Evolutionary conservation across 83 land plant genomes (phyloP).

Genomic region (Larix sibirica): DNA sequence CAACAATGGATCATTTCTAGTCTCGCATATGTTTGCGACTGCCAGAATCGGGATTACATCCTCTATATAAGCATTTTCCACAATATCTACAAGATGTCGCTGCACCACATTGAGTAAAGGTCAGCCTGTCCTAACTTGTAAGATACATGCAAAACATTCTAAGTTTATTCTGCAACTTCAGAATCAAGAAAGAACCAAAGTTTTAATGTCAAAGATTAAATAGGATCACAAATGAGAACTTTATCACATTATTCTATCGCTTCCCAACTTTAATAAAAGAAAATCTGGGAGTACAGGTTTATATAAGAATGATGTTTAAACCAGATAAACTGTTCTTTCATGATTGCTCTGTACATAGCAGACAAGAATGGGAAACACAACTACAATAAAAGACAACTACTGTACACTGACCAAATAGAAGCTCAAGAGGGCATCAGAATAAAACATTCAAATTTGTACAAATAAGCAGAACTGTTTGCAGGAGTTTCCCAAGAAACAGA

Average conservation of each 20-base stretch:
- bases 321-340: not conserved
- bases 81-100: constrained; percentile 57
- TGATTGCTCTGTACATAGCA: not conserved
- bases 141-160: not conserved
- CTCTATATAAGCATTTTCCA: constrained; percentile 62
- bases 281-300: not conserved
- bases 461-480: not conserved
- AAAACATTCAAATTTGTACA: not conserved
- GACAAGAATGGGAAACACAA: constrained; percentile 2
- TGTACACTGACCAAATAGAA: not conserved
- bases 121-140: not conserved
- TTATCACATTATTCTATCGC: not conserved
- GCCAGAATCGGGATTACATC: constrained; percentile 71
- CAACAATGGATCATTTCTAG: constrained; percentile 40
- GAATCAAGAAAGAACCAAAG: constrained; percentile 8
- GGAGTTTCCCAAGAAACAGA: not conserved
- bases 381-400: not conserved
- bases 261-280: not conserved
- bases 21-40: constrained; percentile 52
- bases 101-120: constrained; percentile 27
- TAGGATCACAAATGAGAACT: not conserved
- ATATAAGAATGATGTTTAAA: not conserved
- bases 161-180: not conserved
- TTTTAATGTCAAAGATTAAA: not conserved
- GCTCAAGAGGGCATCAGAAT: not conserved